Base-by-base conservation (phyloP, 169 alveolate genomes). In the Condylostoma magnum region DNA sequence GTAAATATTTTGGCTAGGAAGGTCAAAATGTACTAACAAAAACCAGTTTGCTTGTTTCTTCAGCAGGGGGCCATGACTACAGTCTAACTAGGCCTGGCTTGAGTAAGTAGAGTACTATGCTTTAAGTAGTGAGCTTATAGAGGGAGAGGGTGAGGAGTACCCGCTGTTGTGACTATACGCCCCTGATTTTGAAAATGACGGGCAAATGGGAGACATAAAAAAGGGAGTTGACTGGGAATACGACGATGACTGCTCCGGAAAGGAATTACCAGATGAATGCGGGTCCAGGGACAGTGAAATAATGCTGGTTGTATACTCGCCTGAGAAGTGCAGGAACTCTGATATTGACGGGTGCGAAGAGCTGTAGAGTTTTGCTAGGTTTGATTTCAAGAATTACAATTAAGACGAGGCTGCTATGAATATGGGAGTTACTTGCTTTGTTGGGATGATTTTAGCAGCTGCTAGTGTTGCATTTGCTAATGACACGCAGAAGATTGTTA, bases 401-500 rank as follows among this genome's bases (percentile, higher is more conserved):
- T 50, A 53, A 30, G 55, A 57, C 43, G 79, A 71, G 41, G 79
- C 85, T 43, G 28, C 31, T 31, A 51, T 81, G 10, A 72, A 80
- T 60, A 75, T 88, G 20, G 53, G 73, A 10, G 82, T 86, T 48
- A 88, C 94, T 12, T 22, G 76, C 2, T 77, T 84, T 44, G 83
- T 87, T 8, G 81, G 90, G 20, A 47, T 81, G n/a, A 81, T 88
- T n/a, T 53, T 88, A 15, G 73, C 88, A 22, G 74, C 73, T 4
- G 87, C 87, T 6, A 80, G 82, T 63, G 55, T 88, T 27, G 54
- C 83, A 20, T 88, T 88, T 69, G 60, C 84, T 20, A 58, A 53
- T 22, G 93, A 86, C 77, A 87, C 92, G 22, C 77, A 90, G 48
- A 72, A 56, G 3, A 76, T 86, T 41, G 89, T 90, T 18, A 80